Base-by-base conservation (phyloP, 805 yeast species). In the Barnettozyma populi region DNA sequence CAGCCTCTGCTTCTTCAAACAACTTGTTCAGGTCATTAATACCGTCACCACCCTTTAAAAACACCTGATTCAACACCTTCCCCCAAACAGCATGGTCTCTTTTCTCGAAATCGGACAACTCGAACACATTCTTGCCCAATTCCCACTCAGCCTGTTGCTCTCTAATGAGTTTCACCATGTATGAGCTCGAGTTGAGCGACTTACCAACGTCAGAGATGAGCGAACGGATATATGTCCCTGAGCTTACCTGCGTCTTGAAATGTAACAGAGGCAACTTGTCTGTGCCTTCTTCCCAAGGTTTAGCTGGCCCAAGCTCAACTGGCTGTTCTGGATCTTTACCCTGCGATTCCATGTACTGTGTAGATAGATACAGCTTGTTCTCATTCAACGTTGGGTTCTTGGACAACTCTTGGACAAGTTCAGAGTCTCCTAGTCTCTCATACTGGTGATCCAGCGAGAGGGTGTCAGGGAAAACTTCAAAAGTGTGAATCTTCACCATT, bases 161-260 rank as follows among this genome's bases (percentile, higher is more conserved):
- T 60, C 99, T 77, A 9, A 80, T 74, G 48, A 94, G 75, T 55
- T 80, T 81, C 8, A 85, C 96, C 96, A 94, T 90, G 60, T 89
- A 89, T 0, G 96, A 88, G 23, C 87, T 79, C 0, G 90, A 80
- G 16, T 84, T 82, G 61, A 90, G 68, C 0, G 92, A 85, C 50
- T 85, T 77, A 2, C 96, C 98, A 39, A 87, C 72, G 60, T 94
- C 99, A 66, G 95, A 88, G 43, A 94, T 74, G 46, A 94, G 69
- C 2, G 97, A 85, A 55, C 99, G 76, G 43, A 94, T 90, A 59
- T 94, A 94, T 0, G 98, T 94, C 1, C 99, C 99, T 0, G 97
- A 89, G 1, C 96, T 85, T 1, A 92, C 99, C 32, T 78, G 75
- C 4, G 95, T 79, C 14, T 75, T 76, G 55, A 94, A 79, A 57